A percentile compares a stretch with the other conserved stretches of the same genome.
phyloP scores from a whole-genome alignment of 768 basidiomycete genomes.

The Aureoboletus auriporus region DNA sequence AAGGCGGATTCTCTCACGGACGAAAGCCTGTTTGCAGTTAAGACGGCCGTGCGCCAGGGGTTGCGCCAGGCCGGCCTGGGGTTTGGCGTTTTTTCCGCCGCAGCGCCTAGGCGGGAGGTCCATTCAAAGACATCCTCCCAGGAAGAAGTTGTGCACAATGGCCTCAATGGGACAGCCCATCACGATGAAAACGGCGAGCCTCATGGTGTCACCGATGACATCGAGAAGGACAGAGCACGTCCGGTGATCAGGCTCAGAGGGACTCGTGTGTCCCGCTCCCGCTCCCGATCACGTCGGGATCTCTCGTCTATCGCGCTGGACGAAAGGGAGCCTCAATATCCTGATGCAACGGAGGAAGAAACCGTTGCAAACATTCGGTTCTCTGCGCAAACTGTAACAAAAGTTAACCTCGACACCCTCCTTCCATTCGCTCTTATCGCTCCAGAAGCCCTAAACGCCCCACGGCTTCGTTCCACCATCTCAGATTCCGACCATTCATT shows the following conservation, averaged over 20 bases:
- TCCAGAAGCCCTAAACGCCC: constrained; percentile 53
- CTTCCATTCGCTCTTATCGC: constrained; percentile 81
- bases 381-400: constrained; percentile 65
- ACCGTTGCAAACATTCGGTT: constrained; percentile 76
- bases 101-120: constrained; percentile 22
- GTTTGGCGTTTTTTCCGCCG: constrained; percentile 70
- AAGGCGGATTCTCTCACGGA: constrained; percentile 82
- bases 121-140: constrained; percentile 11
- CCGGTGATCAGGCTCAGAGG: constrained; percentile 65
- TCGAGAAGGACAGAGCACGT: constrained; percentile 59
- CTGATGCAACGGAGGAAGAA: constrained; percentile 58
- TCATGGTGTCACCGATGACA: constrained; percentile 33
- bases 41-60: constrained; percentile 67
- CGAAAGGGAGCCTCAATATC: constrained; percentile 50
- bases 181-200: constrained; percentile 25
- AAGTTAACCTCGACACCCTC: constrained; percentile 50
- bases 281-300: constrained; percentile 72
- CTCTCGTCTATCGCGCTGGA: constrained; percentile 57
- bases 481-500: constrained; percentile 18
- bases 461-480: constrained; percentile 24
- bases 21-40: constrained; percentile 64
- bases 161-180: constrained; percentile 26
- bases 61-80: constrained; percentile 63
- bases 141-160: constrained; percentile 22
- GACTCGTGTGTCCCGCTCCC: constrained; percentile 51